Percentiles rank a stretch among this genome's conserved stretches.
phyloP scores from a whole-genome alignment of 129 eudicot genomes.

The Artemisia annua region DNA sequence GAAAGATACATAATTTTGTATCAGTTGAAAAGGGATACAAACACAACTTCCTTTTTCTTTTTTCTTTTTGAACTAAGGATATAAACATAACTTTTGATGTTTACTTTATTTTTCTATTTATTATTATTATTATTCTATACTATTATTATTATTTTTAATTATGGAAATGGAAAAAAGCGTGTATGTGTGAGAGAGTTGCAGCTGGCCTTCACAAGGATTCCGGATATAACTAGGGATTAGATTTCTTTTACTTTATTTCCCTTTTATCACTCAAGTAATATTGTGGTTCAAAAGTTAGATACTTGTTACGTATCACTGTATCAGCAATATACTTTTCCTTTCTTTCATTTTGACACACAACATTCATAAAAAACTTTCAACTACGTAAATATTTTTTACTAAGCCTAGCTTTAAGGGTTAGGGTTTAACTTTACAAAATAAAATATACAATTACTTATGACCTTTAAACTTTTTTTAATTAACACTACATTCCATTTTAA shows the following conservation, averaged over 20 bases:
- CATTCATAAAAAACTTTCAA: neutral
- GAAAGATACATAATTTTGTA: too few species aligned
- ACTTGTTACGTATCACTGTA: neutral
- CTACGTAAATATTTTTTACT: too few species aligned
- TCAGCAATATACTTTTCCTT: neutral
- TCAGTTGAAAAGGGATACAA: neutral
- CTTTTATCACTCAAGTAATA: constrained; percentile 11
- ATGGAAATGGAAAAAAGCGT: constrained; percentile 18
- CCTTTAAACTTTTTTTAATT: too few species aligned
- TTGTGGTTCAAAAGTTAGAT: constrained; percentile 20
- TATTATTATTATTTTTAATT: neutral
- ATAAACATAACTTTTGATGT: too few species aligned
- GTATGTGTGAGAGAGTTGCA: constrained; percentile 28
- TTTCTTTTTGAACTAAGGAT: too few species aligned
- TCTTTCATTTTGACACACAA: constrained; percentile 6
- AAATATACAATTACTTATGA: too few species aligned
- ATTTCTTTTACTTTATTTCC: constrained; percentile 21
- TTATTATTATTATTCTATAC: neutral
- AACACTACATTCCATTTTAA: too few species aligned
- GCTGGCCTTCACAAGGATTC: constrained; percentile 43
- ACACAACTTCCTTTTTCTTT: neutral
- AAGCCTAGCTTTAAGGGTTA: too few species aligned
- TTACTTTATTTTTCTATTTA: neutral
- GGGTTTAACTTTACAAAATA: too few species aligned
- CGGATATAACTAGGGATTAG: constrained; percentile 16